Conservation (phyloP, 1,139 yeast species). For the Suhomyces guaymorum region DNA sequence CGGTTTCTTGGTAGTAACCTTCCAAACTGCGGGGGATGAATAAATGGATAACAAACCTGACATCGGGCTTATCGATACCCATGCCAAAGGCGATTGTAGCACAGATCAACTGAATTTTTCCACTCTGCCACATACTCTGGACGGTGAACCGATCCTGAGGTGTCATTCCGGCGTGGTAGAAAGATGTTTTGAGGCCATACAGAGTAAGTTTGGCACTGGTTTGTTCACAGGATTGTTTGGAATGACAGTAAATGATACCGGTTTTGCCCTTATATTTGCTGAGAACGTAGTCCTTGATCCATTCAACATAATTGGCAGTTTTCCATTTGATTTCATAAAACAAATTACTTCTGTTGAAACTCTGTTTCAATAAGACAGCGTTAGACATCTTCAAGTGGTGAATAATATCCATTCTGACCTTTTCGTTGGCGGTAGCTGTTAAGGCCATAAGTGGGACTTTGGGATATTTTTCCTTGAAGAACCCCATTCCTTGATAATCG, state of each 20-base stretch:
- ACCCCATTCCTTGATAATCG: constrained; percentile 80
- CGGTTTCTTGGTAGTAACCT: constrained; percentile 97
- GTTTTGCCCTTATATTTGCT: constrained; percentile 57
- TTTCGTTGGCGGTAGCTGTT: constrained; percentile 96
- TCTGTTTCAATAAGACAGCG: constrained; percentile 63
- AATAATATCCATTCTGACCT: constrained; percentile 82
- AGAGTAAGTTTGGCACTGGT: constrained; percentile 62
- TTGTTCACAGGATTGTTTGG: constrained; percentile 84
- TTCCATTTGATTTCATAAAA: constrained; percentile 76
- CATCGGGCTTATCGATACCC: constrained; percentile 98
- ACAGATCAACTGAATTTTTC: constrained; percentile 73
- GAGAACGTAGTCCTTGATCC: constrained; percentile 59
- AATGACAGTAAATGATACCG: constrained; percentile 93
- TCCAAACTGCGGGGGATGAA: constrained; percentile 90
- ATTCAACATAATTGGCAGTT: constrained; percentile 55
- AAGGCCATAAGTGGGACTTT: constrained; percentile 90
- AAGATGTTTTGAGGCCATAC: constrained; percentile 67
- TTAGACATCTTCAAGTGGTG: constrained; percentile 63
- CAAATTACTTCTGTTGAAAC: constrained; percentile 87
- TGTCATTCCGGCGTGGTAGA: constrained; percentile 92
- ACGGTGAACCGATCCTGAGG: constrained; percentile 69
- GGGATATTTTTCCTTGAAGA: constrained; percentile 73
- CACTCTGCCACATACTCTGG: constrained; percentile 82
- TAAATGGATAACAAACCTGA: constrained; percentile 83
- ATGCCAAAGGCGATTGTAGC: constrained; percentile 98